Base-by-base conservation (phyloP, 257 asterid species). In the Solanum ahanhuiri region DNA sequence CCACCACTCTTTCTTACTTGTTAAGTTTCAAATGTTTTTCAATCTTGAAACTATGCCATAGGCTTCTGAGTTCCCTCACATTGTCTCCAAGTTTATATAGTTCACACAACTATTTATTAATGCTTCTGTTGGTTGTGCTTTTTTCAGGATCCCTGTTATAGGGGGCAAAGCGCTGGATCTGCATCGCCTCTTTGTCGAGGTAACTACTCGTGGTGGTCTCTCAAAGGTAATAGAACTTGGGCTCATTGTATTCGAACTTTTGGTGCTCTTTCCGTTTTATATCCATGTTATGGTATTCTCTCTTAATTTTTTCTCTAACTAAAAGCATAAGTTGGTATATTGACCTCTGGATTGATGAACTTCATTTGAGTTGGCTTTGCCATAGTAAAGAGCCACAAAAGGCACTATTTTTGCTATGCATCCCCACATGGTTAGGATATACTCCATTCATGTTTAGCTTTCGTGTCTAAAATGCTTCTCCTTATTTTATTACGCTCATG, bases 201-300 rank as follows among this genome's bases (percentile, higher is more conserved):
- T 94, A 57, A 96, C 98, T 39, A 90, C 93, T 83, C 96, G 99
- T 30, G 98, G 99, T 64, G 99, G 99, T 84, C 87, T 96, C 72
- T 69, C 92, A 69, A 93, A 95, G 97, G 99, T 95, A 86, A 28
- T 86, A 54, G 31, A 11, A 23, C 51, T 57, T 6, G 41, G 9
- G 84, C 17, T 82, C 35, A 20, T 54, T 12, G 37, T 18, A 30
- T 25, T 84, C 43, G 1, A 77, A 4, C 64, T 7, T 23, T 12
- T 76, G 35, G 14, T 41, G 35, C 37, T 23, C 35, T 41, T 76
- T 41, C 22, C 9, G 11, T 76, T 76, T 11, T 12, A 7, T 76
- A 6, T 33, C 79, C 43, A 72, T 34, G 48, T 20, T 12, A 34
- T 72, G 28, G 39, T 43, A 72, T 72, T 17, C 14, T 71, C 43